Percentiles rank a stretch among this genome's conserved stretches.
These are phyloP conservation scores for Daldinia grandis DNA, from an alignment of 495 filamentous ascomycete species.

Conservation along the genomic window DNA sequence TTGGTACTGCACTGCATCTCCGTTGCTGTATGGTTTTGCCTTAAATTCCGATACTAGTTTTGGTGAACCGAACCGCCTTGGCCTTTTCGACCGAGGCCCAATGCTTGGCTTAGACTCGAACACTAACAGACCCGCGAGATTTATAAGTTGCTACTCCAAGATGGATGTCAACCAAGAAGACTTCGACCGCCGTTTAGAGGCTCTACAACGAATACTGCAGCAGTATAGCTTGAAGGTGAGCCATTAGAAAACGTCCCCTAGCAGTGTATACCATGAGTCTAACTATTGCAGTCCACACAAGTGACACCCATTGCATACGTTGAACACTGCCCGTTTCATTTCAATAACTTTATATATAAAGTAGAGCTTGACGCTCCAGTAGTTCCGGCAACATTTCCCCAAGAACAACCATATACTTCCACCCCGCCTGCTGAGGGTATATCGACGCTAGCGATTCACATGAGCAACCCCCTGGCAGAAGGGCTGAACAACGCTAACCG, in stretches of 20 bases:
- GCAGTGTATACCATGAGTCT: background rate
- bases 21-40: too few species aligned
- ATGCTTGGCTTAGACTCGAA: too few species aligned
- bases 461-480: slow-evolving; percentile 19
- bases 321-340: slow-evolving; percentile 7
- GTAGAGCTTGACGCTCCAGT: slow-evolving; percentile 7
- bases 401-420: slow-evolving; percentile 4
- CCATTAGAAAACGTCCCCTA: background rate
- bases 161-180: slow-evolving; percentile 19
- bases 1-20: too few species aligned
- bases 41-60: too few species aligned
- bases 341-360: slow-evolving; percentile 20
- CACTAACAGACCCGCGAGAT: too few species aligned
- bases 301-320: slow-evolving; percentile 14
- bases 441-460: slow-evolving; percentile 2
- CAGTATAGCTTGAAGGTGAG: slow-evolving; percentile 6
- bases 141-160: background rate
- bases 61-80: too few species aligned
- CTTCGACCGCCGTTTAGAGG: slow-evolving; percentile 5
- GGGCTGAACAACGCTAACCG: slow-evolving; percentile 12
- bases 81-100: too few species aligned
- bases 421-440: background rate
- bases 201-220: slow-evolving; percentile 5
- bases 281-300: slow-evolving; percentile 6
- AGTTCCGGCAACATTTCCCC: background rate